Evolutionary conservation across 139 green algal species (phyloP), one percentile per base, ranked within the genome.

Genomic region (Chlamydomonas sp.): DNA sequence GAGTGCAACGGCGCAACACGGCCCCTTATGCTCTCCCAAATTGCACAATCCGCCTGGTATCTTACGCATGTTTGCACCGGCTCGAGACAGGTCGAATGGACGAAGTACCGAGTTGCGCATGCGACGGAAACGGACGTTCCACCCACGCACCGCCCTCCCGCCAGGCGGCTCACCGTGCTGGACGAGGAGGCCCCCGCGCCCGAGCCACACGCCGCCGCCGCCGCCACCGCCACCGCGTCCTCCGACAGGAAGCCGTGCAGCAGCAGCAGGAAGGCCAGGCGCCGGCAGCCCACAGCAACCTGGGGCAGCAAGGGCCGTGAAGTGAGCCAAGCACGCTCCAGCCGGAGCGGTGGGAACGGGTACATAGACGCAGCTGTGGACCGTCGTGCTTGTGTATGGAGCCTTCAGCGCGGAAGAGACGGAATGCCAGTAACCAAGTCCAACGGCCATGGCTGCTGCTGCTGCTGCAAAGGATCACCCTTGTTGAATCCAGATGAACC

Each of bases 201-300:
- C 88, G 82, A 20, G 63, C 79, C 76, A n/a, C 58, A 12, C n/a
- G 81, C 78, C 63, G 71, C 15, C 5, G 76, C 79, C n/a, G 63
- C 75, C 4, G 15, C 73, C 14, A 63, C 14, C 8, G 79, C 20
- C 72, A 74, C 78, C 15, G 82, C 62, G 66, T 49, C 31, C 31
- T 49, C 18, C 67, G 8, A 75, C 20, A 95, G 63, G 49, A 89
- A 96, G n/a, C 84, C 85, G 20, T 89, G 76, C 14, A 64, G 68
- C 64, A 97, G 60, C 64, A 97, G 87, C 69, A 91, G 77, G 72
- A 83, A 84, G 8, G 72, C 83, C 31, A 93, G 80, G 4, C 80
- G 78, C 18, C 91, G 83, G 2, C 85, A 16, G 15, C 82, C 88
- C 5, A 89, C 79, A 73, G 78, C 78, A 67, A 91, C 72, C 61